Conservation (phyloP, 1,284 basidiomycete genomes). For the Tylopilus orsonianus region DNA sequence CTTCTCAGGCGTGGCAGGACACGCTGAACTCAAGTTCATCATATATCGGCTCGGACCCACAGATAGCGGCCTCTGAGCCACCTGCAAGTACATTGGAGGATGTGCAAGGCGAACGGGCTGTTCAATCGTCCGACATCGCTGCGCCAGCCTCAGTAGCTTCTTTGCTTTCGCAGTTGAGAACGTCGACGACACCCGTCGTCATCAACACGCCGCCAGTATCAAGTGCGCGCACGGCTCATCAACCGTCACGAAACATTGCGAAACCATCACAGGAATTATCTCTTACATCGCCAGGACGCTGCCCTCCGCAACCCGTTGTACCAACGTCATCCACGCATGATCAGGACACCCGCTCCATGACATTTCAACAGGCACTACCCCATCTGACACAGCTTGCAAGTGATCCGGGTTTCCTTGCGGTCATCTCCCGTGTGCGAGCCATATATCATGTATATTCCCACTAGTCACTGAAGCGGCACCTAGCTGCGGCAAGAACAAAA, state of each 20-base stretch:
- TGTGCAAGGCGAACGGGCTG: conserved; percentile 8
- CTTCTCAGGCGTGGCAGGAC: conserved; percentile 67
- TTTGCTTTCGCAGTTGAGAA: conserved; percentile 64
- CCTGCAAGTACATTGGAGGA: conserved; percentile 7
- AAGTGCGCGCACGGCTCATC: conserved; percentile 7
- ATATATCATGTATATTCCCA: conserved; percentile 3
- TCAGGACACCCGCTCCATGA: conserved; percentile 45
- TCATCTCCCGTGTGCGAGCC: conserved; percentile 48
- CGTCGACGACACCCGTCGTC: conserved; percentile 18
- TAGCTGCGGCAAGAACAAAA: conserved; percentile 66
- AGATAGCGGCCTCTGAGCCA: conserved; percentile 4
- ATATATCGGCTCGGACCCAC: conserved; percentile 1
- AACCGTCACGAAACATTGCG: conserved; percentile 7
- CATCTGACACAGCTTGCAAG: conserved; percentile 52
- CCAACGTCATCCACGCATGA: conserved; percentile 12
- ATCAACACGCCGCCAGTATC: conserved; percentile 14
- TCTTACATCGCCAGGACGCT: conserved; percentile 7
- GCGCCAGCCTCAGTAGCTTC: conserved; percentile 50
- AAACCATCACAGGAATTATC: conserved; percentile 16
- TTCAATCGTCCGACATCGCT: conserved; percentile 7
- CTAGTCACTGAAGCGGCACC: conserved; percentile 6
- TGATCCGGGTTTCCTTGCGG: conserved; percentile 46
- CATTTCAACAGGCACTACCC: conserved; percentile 67
- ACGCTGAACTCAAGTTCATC: conserved; percentile 31
- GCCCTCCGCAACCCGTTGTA: conserved; percentile 12